A percentile compares a stretch with the other conserved stretches of the same genome.
These are phyloP conservation scores for Acer yangbiense DNA, from an alignment of 345 rosid genomes.

Conservation along the genomic window DNA sequence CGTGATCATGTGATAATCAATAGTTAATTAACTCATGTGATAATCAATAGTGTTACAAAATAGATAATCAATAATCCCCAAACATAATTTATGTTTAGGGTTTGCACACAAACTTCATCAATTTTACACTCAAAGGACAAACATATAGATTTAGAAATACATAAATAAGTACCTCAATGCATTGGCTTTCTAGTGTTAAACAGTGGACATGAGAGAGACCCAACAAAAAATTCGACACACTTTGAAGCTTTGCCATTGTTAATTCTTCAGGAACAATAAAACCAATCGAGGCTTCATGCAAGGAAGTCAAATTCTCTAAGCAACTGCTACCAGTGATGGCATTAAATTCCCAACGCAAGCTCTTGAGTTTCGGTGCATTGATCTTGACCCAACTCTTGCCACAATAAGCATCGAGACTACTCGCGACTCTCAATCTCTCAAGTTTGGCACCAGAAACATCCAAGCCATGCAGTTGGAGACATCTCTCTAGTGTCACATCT, in stretches of 20 bases:
- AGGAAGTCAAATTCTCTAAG: constrained; percentile 43
- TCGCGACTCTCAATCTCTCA: constrained; percentile 50
- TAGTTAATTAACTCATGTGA: too few species aligned
- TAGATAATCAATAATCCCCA: too few species aligned
- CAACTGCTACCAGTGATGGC: constrained; percentile 37
- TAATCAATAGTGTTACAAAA: too few species aligned
- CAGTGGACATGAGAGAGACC: constrained; percentile 44
- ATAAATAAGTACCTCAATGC: constrained; percentile 59
- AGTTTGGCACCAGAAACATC: constrained; percentile 50
- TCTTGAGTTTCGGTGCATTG: constrained; percentile 46
- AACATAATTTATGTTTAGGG: too few species aligned
- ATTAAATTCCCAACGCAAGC: constrained; percentile 58
- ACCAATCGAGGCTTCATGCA: constrained; percentile 52
- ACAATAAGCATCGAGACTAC: constrained; percentile 53
- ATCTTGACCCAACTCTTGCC: constrained; percentile 55
- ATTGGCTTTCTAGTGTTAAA: constrained; percentile 58
- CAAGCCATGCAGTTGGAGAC: constrained; percentile 50
- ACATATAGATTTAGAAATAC: background rate
- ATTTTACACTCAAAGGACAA: background rate
- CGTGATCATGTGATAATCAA: too few species aligned
- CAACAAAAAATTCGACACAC: constrained; percentile 49
- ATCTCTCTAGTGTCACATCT: constrained; percentile 55
- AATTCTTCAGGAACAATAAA: constrained; percentile 41
- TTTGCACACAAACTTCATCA: background rate
- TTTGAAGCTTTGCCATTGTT: constrained; percentile 36